phyloP scores from a whole-genome alignment of 768 basidiomycete genomes.

The Rhizopogon sp. region DNA sequence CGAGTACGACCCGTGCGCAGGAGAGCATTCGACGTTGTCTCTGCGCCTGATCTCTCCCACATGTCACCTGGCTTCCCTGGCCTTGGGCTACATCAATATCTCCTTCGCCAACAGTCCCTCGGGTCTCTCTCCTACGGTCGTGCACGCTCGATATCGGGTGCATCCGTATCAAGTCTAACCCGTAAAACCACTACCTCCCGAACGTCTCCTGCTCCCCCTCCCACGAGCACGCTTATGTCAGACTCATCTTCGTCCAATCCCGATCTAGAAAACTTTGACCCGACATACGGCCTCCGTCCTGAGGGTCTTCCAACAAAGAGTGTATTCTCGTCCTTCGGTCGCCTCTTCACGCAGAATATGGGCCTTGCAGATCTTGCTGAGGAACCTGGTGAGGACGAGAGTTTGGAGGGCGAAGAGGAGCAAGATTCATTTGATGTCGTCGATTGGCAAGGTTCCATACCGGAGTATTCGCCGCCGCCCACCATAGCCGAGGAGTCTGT shows the following conservation, averaged over 20 bases:
- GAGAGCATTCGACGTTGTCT: constrained; percentile 32
- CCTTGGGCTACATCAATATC: constrained; percentile 19
- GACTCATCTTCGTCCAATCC: constrained; percentile 28
- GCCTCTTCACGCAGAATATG: constrained; percentile 61
- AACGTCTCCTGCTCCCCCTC: constrained; percentile 12
- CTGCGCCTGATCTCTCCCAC: constrained; percentile 36
- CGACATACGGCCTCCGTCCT: constrained; percentile 92
- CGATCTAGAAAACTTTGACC: constrained; percentile 84
- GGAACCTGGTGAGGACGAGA: constrained; percentile 43
- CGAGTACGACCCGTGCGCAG: constrained; percentile 33
- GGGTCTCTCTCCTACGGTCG: constrained; percentile 16
- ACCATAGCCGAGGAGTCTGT: constrained; percentile 39
- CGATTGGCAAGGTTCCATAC: constrained; percentile 63
- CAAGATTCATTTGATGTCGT: constrained; percentile 53
- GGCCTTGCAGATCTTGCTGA: constrained; percentile 81
- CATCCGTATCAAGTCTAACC: constrained; percentile 32
- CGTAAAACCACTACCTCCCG: constrained; percentile 19
- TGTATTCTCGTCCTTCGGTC: constrained; percentile 73
- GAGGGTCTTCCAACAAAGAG: constrained; percentile 86
- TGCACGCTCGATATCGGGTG: constrained; percentile 37
- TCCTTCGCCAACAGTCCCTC: constrained; percentile 19
- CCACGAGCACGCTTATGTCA: constrained; percentile 13
- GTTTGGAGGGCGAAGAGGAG: constrained; percentile 37
- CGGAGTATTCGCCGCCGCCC: constrained; percentile 40
- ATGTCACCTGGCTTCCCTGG: constrained; percentile 13